Evolutionary conservation across 768 basidiomycete species (phyloP), one percentile per base, ranked within the genome.

Genomic region (Russula ochroleuca): DNA sequence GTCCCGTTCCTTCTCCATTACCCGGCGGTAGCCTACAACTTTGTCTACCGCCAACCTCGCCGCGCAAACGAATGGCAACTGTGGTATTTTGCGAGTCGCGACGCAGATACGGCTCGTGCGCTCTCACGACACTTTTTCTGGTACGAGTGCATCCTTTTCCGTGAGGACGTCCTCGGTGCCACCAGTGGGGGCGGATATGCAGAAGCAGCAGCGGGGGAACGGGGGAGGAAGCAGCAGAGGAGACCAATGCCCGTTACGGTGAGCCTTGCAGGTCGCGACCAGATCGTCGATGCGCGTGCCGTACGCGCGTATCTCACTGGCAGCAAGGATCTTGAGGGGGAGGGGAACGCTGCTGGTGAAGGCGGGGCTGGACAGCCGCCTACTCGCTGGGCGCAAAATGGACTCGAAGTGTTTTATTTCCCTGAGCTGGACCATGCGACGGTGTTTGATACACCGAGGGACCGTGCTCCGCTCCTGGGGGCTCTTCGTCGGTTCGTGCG

Each of bases 31-130:
- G 84, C 85, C 21, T 80, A 79, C 70, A 87, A 86, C 70, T 88
- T 88, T 62, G 75, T 88, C 43, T 86, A 88, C 73, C 81, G 87
- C 23, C 50, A 65, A 8, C 77, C 86, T 55, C 66, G 68, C n/a
- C 55, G 69, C 60, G 81, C 81, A 59, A 81, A 81, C 69, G 83
- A 88, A 67, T 86, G 84, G 84, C 77, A 85, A 72, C 67, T 88
- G 56, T 87, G 85, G 83, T 88, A 84, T 68, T 87, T 88, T 67
- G 78, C 85, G 23, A 82, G 81, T 60, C 80, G 81, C 13, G 87
- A 88, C 66, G 74, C 84, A 11, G 86, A 87, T 68, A 78, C 86
- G 51, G 80, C 85, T 54, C 78, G 83, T 3, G 78, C 83, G 45
- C 77, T 88, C 17, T 75, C 78, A 15, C 76, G 87, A 2, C 78